Evolutionary conservation across 331 rosid species (phyloP), one percentile per base, ranked within the genome.

Genomic region (Arachis monticola): DNA sequence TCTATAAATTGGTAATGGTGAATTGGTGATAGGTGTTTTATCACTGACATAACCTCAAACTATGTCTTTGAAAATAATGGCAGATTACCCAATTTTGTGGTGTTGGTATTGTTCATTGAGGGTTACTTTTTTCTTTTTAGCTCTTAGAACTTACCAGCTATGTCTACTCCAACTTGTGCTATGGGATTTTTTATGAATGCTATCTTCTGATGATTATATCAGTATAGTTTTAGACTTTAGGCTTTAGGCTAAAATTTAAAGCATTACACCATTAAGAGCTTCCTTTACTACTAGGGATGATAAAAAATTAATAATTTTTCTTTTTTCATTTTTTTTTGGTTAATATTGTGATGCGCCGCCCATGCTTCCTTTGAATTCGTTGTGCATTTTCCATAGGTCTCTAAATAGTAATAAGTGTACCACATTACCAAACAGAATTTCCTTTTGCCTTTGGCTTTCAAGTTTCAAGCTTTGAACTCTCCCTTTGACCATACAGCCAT

Each of bases 31-130:
- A 63, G 79, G 60, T 55, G 64, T 53, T 75, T 64, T 76, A 83
- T 74, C 72, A 74, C 77, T 66, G 79, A 73, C 80, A 80, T 74
- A 67, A 40, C 47, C 74, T 80, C 38, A 44, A 38, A 38, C 5
- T 3, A 64, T 89, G 93, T 81, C 88, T 51, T 78, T 64, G 67
- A 73, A 81, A 80, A 76, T 76, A 76, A 73, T 76, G 83, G 85
- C 93, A 83, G 4, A 14, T 32, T 70, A 78, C 91, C 93, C 87
- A 74, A 73, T 51, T 79, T 85, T 83, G 56, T 30, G 84, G 83
- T 63, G 60, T 57, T 74, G 67, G 66, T 35, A 13, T 65, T 42
- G 31, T 50, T 63, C 44, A 31, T 60, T 63, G 44, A 31, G 81
- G 58, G 64, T 48, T 72, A 77, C 58, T 11, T 67, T 74, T 17